phyloP scores from a whole-genome alignment of 805 yeast genomes.

The Middelhovenomyces tepae region DNA sequence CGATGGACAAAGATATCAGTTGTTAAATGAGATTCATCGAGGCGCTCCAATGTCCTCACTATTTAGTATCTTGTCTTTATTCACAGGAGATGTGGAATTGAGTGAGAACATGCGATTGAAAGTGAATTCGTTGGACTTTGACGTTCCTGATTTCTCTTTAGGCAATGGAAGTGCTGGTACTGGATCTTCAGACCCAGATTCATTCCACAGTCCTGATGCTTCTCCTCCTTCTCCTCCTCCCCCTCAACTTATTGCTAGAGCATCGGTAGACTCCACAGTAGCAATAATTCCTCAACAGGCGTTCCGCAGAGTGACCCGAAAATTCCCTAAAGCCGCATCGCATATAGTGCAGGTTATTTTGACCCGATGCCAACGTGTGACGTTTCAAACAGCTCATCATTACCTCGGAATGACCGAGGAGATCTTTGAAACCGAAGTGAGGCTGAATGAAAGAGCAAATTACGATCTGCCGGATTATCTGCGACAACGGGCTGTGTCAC shows the following conservation, averaged over 20 bases:
- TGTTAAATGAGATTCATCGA: slow-evolving; percentile 69
- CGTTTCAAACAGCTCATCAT: slow-evolving; percentile 81
- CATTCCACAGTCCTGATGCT: background rate
- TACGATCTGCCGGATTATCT: slow-evolving; percentile 57
- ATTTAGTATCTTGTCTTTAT: slow-evolving; percentile 67
- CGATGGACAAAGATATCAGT: slow-evolving; percentile 57
- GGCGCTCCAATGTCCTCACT: slow-evolving; percentile 83
- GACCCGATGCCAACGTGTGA: slow-evolving; percentile 79
- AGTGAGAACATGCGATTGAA: slow-evolving; percentile 12
- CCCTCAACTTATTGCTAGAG: slow-evolving; percentile 58
- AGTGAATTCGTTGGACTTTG: slow-evolving; percentile 1
- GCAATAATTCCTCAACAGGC: slow-evolving; percentile 88
- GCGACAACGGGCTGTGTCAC: slow-evolving; percentile 45
- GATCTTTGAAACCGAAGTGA: slow-evolving; percentile 65
- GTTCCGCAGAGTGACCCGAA: slow-evolving; percentile 58
- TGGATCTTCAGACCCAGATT: background rate
- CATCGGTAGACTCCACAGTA: slow-evolving; percentile 67
- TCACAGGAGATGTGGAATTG: slow-evolving; percentile 39
- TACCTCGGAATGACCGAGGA: slow-evolving; percentile 81
- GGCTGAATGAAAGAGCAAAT: slow-evolving; percentile 43
- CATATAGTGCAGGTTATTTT: slow-evolving; percentile 91
- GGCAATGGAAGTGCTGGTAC: background rate
- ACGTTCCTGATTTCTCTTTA: slow-evolving; percentile 1
- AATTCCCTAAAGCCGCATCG: slow-evolving; percentile 82
- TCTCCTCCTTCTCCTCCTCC: slow-evolving; percentile 7